A percentile compares a stretch with the other conserved stretches of the same genome.
Conservation (phyloP, 164 flowering plant species). For the Buxus sempervirens region DNA sequence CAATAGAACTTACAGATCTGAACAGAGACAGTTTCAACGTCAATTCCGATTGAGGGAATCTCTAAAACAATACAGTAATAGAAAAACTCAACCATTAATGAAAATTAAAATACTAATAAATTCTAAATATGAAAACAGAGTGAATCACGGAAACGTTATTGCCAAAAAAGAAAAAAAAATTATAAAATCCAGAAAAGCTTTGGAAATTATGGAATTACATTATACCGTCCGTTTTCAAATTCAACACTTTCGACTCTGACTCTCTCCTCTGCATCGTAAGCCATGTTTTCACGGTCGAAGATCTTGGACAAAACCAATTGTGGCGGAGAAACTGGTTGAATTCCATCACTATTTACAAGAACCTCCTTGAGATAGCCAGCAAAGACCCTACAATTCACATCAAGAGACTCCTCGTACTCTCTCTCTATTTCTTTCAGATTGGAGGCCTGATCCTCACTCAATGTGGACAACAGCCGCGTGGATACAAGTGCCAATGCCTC, state of each 20-base stretch:
- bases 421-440: slow-evolving; percentile 58
- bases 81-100: no score
- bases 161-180: background rate
- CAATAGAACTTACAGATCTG: no score
- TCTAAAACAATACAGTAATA: no score
- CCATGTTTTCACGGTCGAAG: slow-evolving; percentile 7
- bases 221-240: slow-evolving; percentile 52
- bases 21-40: no score
- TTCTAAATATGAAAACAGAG: background rate
- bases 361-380: slow-evolving; percentile 45
- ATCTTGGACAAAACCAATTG: slow-evolving; percentile 19
- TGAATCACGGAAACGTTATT: background rate
- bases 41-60: no score
- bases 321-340: slow-evolving; percentile 29
- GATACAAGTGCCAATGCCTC: slow-evolving; percentile 25
- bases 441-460: slow-evolving; percentile 45
- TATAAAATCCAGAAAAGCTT: background rate
- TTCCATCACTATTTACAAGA: slow-evolving; percentile 27
- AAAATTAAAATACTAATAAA: no score
- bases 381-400: slow-evolving; percentile 51
- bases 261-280: slow-evolving; percentile 17
- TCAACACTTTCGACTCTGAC: slow-evolving; percentile 16
- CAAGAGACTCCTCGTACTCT: slow-evolving; percentile 48
- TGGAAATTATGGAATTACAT: slow-evolving; percentile 38
- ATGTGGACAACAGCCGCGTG: slow-evolving; percentile 38